phyloP scores from a whole-genome alignment of 2,329 filamentous ascomycete genomes.

The Botrytis sinoallii region DNA sequence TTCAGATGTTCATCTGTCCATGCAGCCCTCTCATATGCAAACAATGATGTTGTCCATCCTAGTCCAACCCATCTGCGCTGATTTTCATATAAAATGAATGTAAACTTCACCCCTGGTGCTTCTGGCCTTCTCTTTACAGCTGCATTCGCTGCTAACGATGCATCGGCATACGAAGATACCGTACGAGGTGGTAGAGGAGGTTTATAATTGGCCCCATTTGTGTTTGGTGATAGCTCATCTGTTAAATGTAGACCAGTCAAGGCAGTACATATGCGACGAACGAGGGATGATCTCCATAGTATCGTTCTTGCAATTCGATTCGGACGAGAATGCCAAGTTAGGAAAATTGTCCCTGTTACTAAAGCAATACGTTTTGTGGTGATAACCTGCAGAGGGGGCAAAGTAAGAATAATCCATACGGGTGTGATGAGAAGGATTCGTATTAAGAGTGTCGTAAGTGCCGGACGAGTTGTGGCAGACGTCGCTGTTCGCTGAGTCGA shows the following conservation, averaged over 20 bases:
- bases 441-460: conserved; percentile 84
- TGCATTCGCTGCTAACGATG: conserved; percentile 38
- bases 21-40: conserved; percentile 82
- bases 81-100: conserved; percentile 95
- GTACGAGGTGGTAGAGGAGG: conserved; percentile 36
- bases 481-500: conserved; percentile 88
- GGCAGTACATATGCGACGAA: conserved; percentile 66
- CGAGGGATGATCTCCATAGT: conserved; percentile 79
- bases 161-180: conserved; percentile 27
- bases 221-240: conserved; percentile 40
- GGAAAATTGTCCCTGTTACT: conserved; percentile 77
- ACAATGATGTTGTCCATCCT: conserved; percentile 89
- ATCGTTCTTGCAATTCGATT: conserved; percentile 81
- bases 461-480: conserved; percentile 84
- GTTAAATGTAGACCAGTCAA: conserved; percentile 80
- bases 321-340: conserved; percentile 90
- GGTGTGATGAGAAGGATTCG: conserved; percentile 85
- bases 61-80: conserved; percentile 92
- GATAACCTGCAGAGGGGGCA: conserved; percentile 79
- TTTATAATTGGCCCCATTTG: conserved; percentile 30
- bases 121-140: conserved; percentile 43
- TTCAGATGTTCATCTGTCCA: conserved; percentile 98
- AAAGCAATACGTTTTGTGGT: conserved; percentile 82
- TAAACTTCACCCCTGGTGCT: conserved; percentile 85
- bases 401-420: conserved; percentile 78